These are phyloP conservation scores for Marasmius oreades DNA, from an alignment of 1,284 basidiomycete genomes.

Conservation along the genomic window DNA sequence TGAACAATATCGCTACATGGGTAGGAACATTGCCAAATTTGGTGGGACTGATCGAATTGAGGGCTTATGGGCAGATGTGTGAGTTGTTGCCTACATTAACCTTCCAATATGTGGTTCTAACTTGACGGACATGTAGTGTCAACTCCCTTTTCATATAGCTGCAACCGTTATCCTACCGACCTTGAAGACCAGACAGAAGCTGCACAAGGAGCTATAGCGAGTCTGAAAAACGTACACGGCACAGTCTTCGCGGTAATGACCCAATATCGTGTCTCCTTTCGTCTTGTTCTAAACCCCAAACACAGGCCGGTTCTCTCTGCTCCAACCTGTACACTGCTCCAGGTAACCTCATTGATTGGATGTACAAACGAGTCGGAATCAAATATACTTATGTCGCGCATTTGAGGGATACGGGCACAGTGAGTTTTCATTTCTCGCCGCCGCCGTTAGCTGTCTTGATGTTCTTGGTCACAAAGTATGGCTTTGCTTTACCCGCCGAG, in stretches of 20 bases:
- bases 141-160: conserved; percentile 68
- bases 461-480: conserved; percentile 49
- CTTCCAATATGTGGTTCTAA: background rate
- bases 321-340: conserved; percentile 63
- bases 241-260: conserved; percentile 41
- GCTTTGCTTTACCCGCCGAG: conserved; percentile 70
- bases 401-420: conserved; percentile 79
- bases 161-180: conserved; percentile 5
- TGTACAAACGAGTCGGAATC: conserved; percentile 61
- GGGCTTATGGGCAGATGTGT: conserved; percentile 86
- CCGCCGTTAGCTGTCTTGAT: too few relatives aligned
- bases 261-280: conserved; percentile 10
- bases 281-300: conserved; percentile 8
- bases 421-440: conserved; percentile 35
- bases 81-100: conserved; percentile 32
- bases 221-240: conserved; percentile 42
- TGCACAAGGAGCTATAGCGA: background rate
- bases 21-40: conserved; percentile 52
- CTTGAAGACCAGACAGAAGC: conserved; percentile 1
- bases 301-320: conserved; percentile 65
- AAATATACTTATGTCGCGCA: conserved; percentile 79
- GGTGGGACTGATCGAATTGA: conserved; percentile 68
- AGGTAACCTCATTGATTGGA: conserved; percentile 77
- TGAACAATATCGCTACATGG: conserved; percentile 71
- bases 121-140: conserved; percentile 41